Evolutionary conservation across 768 basidiomycete genomes (phyloP).

Genomic region (Leccinum longicurvipes): DNA sequence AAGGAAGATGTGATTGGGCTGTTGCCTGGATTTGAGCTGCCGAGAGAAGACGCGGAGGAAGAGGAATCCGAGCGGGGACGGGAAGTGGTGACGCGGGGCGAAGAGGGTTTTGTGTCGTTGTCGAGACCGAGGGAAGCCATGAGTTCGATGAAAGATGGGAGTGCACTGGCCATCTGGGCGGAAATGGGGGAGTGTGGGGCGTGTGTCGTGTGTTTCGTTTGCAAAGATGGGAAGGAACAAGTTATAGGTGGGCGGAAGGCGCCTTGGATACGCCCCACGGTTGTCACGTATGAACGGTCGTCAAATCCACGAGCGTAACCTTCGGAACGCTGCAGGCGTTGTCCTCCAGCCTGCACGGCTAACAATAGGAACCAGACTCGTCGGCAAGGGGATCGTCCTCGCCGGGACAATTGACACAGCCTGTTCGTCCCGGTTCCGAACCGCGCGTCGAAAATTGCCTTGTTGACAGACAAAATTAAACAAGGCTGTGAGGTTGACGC

Average conservation of each 20-base stretch:
- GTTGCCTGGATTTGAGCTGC: constrained; percentile 33
- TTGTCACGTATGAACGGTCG: constrained; percentile 35
- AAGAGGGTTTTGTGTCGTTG: constrained; percentile 35
- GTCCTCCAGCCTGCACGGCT: constrained; percentile 26
- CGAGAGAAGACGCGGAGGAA: constrained; percentile 43
- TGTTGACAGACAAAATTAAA: not conserved
- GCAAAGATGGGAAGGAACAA: constrained; percentile 7
- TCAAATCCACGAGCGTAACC: constrained; percentile 27
- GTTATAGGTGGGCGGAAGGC: constrained; percentile 25
- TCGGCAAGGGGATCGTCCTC: constrained; percentile 59
- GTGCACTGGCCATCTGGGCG: constrained; percentile 54
- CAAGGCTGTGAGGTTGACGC: not conserved
- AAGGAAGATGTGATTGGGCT: constrained; percentile 35
- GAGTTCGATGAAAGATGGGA: constrained; percentile 86
- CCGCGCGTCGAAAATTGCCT: constrained; percentile 4
- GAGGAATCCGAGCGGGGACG: constrained; percentile 42
- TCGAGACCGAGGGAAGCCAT: constrained; percentile 81
- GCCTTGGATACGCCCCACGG: constrained; percentile 38
- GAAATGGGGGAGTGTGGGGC: constrained; percentile 22
- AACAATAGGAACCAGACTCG: constrained; percentile 46
- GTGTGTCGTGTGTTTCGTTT: not conserved
- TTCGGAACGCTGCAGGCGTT: constrained; percentile 19
- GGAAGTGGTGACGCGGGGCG: constrained; percentile 23
- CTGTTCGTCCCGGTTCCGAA: constrained; percentile 15
- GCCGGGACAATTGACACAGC: constrained; percentile 19